A percentile compares a stretch with the other conserved stretches of the same genome.
phyloP scores from a whole-genome alignment of 495 filamentous ascomycete species.

The Podospora comata region DNA sequence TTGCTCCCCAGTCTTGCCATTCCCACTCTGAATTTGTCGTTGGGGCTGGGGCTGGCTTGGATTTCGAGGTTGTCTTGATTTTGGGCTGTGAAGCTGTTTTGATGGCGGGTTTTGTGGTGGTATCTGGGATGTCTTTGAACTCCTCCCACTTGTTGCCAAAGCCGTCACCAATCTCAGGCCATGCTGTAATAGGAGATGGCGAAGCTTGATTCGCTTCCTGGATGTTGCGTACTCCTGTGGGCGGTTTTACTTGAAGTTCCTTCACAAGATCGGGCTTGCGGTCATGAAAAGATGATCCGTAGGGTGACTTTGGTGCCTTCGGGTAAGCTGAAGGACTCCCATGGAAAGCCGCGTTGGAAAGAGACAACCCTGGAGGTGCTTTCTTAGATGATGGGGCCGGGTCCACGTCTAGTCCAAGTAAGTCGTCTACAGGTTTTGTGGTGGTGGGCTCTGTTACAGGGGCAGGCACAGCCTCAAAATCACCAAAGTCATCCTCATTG shows the following conservation, averaged over 20 bases:
- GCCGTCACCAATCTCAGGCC: conserved; percentile 39
- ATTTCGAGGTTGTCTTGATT: conserved; percentile 9
- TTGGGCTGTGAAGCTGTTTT: conserved; percentile 18
- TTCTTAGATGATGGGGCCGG: conserved; percentile 21
- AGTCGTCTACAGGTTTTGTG: conserved; percentile 19
- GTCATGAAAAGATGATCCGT: conserved; percentile 48
- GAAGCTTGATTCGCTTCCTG: conserved; percentile 30
- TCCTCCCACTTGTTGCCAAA: conserved; percentile 58
- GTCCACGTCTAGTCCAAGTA: conserved; percentile 19
- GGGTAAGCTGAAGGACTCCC: conserved; percentile 30
- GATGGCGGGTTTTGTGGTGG: conserved; percentile 23
- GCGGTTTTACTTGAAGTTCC: conserved; percentile 43
- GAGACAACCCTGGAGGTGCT: conserved; percentile 31
- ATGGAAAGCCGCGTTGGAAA: conserved; percentile 24
- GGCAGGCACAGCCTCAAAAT: conserved; percentile 41
- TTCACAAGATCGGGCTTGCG: conserved; percentile 44
- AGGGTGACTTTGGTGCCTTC: conserved; percentile 48
- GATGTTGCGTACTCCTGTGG: conserved; percentile 32
- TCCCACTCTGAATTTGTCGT: conserved; percentile 34
- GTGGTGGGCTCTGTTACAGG: conserved; percentile 9
- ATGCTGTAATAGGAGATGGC: conserved; percentile 45
- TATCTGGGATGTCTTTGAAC: conserved; percentile 47
- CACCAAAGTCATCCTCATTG: conserved; percentile 49
- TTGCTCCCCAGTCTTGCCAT: conserved; percentile 39
- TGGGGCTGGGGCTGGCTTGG: conserved; percentile 10